Percentiles rank a stretch among this genome's conserved stretches.
phyloP scores from a whole-genome alignment of 2,329 filamentous ascomycete genomes.

The Eutypa lata region DNA sequence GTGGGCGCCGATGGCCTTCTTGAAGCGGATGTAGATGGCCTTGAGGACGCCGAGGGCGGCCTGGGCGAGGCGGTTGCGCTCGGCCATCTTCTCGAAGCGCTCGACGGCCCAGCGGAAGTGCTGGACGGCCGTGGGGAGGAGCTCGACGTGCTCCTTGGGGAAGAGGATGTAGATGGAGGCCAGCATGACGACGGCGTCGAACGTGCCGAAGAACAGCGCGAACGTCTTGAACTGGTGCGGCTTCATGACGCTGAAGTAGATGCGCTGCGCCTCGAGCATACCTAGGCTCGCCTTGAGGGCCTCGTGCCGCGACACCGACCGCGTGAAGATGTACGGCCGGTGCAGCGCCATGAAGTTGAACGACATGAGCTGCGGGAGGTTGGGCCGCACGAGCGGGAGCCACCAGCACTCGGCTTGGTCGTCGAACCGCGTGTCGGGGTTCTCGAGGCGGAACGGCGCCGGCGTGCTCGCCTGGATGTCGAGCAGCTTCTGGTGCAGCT shows the following conservation, averaged over 20 bases:
- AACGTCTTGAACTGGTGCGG: conserved; percentile 53
- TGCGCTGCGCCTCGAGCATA: conserved; percentile 53
- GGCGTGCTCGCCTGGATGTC: conserved; percentile 48
- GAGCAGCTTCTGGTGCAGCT: conserved; percentile 48
- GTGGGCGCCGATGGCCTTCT: conserved; percentile 42
- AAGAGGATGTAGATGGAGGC: conserved; percentile 61
- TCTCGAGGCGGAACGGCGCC: conserved; percentile 49
- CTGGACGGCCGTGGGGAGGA: conserved; percentile 45
- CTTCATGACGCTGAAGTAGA: conserved; percentile 45
- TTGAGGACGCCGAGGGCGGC: conserved; percentile 53
- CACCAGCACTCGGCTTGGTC: conserved; percentile 49
- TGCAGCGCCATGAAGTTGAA: conserved; percentile 60
- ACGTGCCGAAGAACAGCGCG: conserved; percentile 59
- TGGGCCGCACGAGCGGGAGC: conserved; percentile 44
- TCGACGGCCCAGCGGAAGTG: conserved; percentile 60
- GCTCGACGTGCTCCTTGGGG: conserved; percentile 50
- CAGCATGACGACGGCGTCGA: conserved; percentile 61
- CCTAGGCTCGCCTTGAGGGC: conserved; percentile 54
- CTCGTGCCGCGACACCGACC: conserved; percentile 48
- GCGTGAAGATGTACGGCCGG: conserved; percentile 60
- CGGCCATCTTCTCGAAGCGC: conserved; percentile 54
- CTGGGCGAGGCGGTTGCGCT: conserved; percentile 50
- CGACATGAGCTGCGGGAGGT: conserved; percentile 44
- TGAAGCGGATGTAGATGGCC: conserved; percentile 52
- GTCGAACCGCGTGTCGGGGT: conserved; percentile 58